Base-by-base conservation (phyloP, 2,329 filamentous ascomycete genomes). In the Cordyceps farinosa region DNA sequence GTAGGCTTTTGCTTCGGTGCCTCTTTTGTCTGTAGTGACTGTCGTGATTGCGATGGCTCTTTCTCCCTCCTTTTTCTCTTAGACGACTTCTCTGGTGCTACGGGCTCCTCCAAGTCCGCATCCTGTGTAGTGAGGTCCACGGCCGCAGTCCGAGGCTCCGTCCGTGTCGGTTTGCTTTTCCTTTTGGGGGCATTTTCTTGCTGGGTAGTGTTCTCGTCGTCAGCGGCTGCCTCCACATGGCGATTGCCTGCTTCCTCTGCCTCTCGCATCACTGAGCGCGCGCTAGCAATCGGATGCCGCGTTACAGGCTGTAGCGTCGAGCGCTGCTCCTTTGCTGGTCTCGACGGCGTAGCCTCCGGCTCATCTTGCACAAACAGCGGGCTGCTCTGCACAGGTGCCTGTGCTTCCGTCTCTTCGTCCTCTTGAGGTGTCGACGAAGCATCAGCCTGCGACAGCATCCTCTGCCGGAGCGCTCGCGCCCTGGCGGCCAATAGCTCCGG, bases 401-500 rank as follows among this genome's bases (percentile, higher is more conserved):
- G 22, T 8, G 48, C 53, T 30, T 54, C 55, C 15, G 22, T 15
- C 11, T 45, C 38, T 10, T 59, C 56, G 10, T 51, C 56, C 5
- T 64, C 44, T 27, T 60, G 48, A 6, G 40, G 57, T 17, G 40
- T 48, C 2, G 29, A 30, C 30, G 51, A 64, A 9, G 58, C 47
- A 5, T 63, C 63, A 6, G 56, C 50, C 13, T 64, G 65, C 15
- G 65, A 56, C 61, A 67, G 67, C 15, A 67, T 68, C 54, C 59
- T 68, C 17, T 73, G 68, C 27, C 64, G 68, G 17, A 70, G 36
- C 2, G 65, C 63, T 36, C 67, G 67, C 34, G 61, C 61, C 45
- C 68, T 69, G 27, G 52, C 61, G 17, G 64, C 22, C 8, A 66
- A 63, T 3, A 66, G 34, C 38, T 62, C 62, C 30, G 56, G 44